A percentile compares a stretch with the other conserved stretches of the same genome.
Conservation (phyloP, 1,139 yeast genomes). For the Geotrichum cucujoidarum region DNA sequence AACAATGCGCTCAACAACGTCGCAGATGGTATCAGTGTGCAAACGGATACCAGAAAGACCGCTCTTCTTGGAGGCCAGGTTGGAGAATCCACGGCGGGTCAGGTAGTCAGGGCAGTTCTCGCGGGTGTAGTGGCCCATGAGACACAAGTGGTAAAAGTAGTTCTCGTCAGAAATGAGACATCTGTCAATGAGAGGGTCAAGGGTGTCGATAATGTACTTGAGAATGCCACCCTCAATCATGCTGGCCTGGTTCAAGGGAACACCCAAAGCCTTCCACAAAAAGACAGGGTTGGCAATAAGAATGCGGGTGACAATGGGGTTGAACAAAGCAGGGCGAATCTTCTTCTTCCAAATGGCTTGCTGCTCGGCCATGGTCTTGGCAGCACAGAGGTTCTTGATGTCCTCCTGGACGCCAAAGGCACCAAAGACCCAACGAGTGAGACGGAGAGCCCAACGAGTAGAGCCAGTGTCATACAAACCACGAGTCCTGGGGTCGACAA, state of each 20-base stretch:
- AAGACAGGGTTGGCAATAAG: conserved; percentile 76
- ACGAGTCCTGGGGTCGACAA: conserved; percentile 43
- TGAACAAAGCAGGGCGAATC: conserved; percentile 64
- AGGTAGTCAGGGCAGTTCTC: conserved; percentile 74
- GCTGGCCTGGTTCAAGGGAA: conserved; percentile 75
- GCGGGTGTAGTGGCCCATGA: conserved; percentile 57
- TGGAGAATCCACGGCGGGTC: conserved; percentile 52
- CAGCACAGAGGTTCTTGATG: conserved; percentile 53
- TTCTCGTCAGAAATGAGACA: conserved; percentile 65
- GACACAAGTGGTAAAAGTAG: conserved; percentile 69
- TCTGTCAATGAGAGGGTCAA: conserved; percentile 65
- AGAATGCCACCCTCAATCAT: conserved; percentile 70
- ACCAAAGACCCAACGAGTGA: conserved; percentile 57
- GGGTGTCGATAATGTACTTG: conserved; percentile 67
- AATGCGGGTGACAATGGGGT: conserved; percentile 61
- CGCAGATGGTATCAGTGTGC: conserved; percentile 75
- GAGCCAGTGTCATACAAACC: conserved; percentile 80
- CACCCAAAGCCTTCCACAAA: conserved; percentile 84
- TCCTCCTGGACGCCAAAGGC: conserved; percentile 50
- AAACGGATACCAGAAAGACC: conserved; percentile 61
- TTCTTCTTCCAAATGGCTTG: conserved; percentile 54
- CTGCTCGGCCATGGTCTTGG: conserved; percentile 59
- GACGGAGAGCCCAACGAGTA: conserved; percentile 76
- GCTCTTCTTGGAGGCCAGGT: conserved; percentile 39
- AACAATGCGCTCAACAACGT: conserved; percentile 63